Evolutionary conservation across 1,284 basidiomycete genomes (phyloP), one percentile per base, ranked within the genome.

Genomic region (Ganoderma boninense): DNA sequence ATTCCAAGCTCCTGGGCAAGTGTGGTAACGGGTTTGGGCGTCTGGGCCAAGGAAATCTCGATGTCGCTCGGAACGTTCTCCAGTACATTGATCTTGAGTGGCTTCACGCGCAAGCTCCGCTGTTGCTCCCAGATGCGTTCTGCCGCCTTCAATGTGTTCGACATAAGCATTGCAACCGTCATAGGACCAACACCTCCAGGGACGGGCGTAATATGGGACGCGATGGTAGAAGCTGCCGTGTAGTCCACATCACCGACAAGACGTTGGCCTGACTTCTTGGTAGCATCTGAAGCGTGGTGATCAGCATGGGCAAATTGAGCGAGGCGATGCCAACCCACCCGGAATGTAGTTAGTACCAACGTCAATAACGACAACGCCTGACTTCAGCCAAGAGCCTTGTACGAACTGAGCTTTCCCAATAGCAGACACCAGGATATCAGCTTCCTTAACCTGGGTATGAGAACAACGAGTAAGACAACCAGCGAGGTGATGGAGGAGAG

Each of bases 81-180:
- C 73, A 93, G 85, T 75, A 97, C 84, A 73, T 90, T 86, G 69
- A 99, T 88, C 67, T 89, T 89, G 73, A 99, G 89, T 11, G 96
- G 95, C 75, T 88, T 92, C 80, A 98, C 83, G 75, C 88, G 92
- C 71, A 91, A 87, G 26, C 86, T 80, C 64, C 92, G 89, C 52
- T 87, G 82, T 64, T 89, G 84, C 75, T 94, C 88, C 87, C 92
- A 96, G 66, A 92, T 85, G 71, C 95, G 90, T 81, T 95, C 90
- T 42, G 97, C 97, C 66, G 95, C 94, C 73, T 87, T 85, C 74
- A 97, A 86, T 0, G 97, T 97, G 84, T 99, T 99, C 79, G 92
- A 89, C 97, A 99, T 99, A 75, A 99, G 92, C 87, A 99, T 90
- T 56, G 98, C 98, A 71, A 99, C 98, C 11, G 98, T 99, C 97